A percentile compares a stretch with the other conserved stretches of the same genome.
These are phyloP conservation scores for Madurella mycetomatis DNA, from an alignment of 2,329 filamentous ascomycete genomes.

Conservation along the genomic window DNA sequence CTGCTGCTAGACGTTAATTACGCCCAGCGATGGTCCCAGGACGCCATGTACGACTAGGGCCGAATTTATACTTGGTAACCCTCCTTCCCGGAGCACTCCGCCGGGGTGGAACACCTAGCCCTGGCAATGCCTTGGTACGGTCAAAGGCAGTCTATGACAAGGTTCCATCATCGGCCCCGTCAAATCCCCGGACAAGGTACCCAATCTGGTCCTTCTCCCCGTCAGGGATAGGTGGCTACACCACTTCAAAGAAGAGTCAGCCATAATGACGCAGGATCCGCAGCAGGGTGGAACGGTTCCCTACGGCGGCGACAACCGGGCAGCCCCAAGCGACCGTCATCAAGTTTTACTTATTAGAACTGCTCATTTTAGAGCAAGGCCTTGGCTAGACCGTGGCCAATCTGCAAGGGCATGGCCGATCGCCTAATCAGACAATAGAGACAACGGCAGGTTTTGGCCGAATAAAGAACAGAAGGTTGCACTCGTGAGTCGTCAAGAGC, in stretches of 20 bases:
- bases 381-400: too few relatives aligned
- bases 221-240: background rate
- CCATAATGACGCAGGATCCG: background rate
- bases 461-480: too few relatives aligned
- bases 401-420: too few relatives aligned
- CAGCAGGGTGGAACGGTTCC: background rate
- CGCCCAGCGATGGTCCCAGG: background rate
- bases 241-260: background rate
- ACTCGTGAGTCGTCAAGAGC: background rate
- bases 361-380: background rate
- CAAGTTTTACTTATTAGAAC: too few relatives aligned
- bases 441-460: too few relatives aligned
- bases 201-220: background rate
- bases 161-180: background rate
- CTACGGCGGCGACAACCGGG: background rate
- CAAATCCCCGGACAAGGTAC: background rate
- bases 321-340: too few relatives aligned
- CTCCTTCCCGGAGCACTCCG: background rate
- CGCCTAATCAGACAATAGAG: too few relatives aligned
- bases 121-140: background rate
- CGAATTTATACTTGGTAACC: background rate
- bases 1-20: background rate
- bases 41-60: background rate
- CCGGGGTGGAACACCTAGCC: background rate
- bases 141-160: background rate